Conservation (phyloP, 23 red algal species). For the Chondrus crispus region DNA sequence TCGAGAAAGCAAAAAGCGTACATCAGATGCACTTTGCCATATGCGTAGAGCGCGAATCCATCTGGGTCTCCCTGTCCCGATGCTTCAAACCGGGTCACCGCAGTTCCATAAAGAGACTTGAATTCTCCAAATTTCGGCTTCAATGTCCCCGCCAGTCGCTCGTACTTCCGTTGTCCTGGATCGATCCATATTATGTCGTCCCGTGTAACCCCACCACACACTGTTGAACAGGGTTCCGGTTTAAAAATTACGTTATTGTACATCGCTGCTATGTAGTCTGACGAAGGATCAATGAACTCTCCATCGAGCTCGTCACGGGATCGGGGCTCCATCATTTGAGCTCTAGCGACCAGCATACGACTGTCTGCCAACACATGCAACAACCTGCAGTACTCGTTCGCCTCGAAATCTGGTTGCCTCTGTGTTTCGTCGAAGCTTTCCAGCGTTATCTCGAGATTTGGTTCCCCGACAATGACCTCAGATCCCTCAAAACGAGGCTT, state of each 20-base stretch:
- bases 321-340: background rate
- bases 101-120: constrained; percentile 7
- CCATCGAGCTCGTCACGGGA: background rate
- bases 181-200: constrained; percentile 12
- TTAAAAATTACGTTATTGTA: constrained; percentile 28
- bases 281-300: constrained; percentile 15
- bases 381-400: constrained; percentile 30
- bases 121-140: constrained; percentile 34
- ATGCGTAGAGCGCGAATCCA: constrained; percentile 15
- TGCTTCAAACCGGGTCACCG: background rate
- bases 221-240: background rate
- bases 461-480: too few relatives aligned
- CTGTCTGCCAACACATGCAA: constrained; percentile 35
- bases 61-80: background rate
- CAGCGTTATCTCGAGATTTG: too few relatives aligned
- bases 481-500: too few relatives aligned
- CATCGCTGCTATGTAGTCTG: background rate
- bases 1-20: constrained; percentile 48
- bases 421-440: constrained; percentile 7
- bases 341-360: background rate
- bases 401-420: background rate
- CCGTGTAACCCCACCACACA: constrained; percentile 2
- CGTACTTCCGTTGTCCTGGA: background rate
- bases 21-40: background rate
- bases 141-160: background rate